Conservation (phyloP, 345 rosid species). For the Brassica nigra region DNA sequence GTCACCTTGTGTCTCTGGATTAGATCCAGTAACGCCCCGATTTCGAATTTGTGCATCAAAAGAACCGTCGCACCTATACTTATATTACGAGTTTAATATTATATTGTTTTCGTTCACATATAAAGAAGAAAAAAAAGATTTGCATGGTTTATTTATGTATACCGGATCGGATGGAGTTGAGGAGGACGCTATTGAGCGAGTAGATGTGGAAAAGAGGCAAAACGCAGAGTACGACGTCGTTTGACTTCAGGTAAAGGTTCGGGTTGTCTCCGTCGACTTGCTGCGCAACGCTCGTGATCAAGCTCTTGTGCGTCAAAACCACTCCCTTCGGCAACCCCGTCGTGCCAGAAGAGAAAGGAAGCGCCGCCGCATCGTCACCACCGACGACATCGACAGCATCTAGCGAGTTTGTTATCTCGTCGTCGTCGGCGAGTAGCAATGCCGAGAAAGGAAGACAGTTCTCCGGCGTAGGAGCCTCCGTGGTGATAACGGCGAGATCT, state of each 20-base stretch:
- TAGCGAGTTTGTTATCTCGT: slow-evolving; percentile 1
- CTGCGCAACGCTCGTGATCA: slow-evolving; percentile 88
- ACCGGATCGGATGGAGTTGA: slow-evolving; percentile 65
- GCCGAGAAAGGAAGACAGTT: slow-evolving; percentile 65
- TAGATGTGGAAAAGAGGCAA: slow-evolving; percentile 85
- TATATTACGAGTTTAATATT: background rate
- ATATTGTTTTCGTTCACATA: background rate
- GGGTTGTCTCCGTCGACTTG: slow-evolving; percentile 97
- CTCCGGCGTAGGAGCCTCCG: slow-evolving; percentile 61
- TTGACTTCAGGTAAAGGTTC: slow-evolving; percentile 53
- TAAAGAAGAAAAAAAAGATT: background rate
- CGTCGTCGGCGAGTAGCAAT: slow-evolving; percentile 45
- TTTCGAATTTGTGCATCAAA: slow-evolving; percentile 90
- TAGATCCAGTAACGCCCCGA: slow-evolving; percentile 65
- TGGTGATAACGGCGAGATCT: slow-evolving; percentile 57
- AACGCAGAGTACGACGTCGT: slow-evolving; percentile 80
- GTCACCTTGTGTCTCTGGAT: slow-evolving; percentile 72
- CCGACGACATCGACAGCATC: slow-evolving; percentile 32
- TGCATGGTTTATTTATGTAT: background rate
- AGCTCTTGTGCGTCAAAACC: slow-evolving; percentile 71
- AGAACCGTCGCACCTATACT: slow-evolving; percentile 63
- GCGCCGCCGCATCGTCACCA: slow-evolving; percentile 70
- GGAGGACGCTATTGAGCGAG: slow-evolving; percentile 73
- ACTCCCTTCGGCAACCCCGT: slow-evolving; percentile 95
- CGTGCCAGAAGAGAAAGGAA: slow-evolving; percentile 90